Evolutionary conservation across 1,284 basidiomycete genomes (phyloP).

Genomic region (Termitomyces sp.): DNA sequence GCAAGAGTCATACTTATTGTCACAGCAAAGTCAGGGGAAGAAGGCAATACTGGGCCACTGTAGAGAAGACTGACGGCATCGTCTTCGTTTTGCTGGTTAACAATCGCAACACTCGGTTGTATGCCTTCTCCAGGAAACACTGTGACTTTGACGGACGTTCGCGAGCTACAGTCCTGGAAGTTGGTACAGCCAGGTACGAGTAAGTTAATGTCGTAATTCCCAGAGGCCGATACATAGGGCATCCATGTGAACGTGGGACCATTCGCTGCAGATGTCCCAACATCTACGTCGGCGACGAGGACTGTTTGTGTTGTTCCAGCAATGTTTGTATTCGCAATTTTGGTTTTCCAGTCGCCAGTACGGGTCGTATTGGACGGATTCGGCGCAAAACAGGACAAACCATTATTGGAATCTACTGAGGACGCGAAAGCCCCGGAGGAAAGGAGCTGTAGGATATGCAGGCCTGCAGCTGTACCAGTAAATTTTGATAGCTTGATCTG

Average conservation of each 20-base stretch:
- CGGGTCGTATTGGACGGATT: slow-evolving; percentile 57
- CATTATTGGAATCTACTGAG: slow-evolving; percentile 55
- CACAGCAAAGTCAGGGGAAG: slow-evolving; percentile 65
- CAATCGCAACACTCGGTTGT: slow-evolving; percentile 56
- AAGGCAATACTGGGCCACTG: slow-evolving; percentile 75
- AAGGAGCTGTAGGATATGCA: slow-evolving; percentile 87
- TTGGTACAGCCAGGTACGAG: slow-evolving; percentile 83
- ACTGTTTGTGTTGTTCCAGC: slow-evolving; percentile 78
- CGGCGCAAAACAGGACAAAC: slow-evolving; percentile 70
- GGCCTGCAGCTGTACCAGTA: slow-evolving; percentile 73
- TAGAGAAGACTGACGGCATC: slow-evolving; percentile 71
- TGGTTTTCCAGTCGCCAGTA: slow-evolving; percentile 67
- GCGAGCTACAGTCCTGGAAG: slow-evolving; percentile 73
- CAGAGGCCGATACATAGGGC: slow-evolving; percentile 86
- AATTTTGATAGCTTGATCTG: slow-evolving; percentile 78
- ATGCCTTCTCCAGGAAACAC: slow-evolving; percentile 74
- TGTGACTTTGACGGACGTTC: slow-evolving; percentile 81
- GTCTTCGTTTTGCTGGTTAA: slow-evolving; percentile 71
- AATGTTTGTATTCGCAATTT: slow-evolving; percentile 63
- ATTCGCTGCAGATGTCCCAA: slow-evolving; percentile 54
- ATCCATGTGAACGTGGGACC: slow-evolving; percentile 83
- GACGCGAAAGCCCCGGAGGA: slow-evolving; percentile 88
- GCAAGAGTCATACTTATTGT: slow-evolving; percentile 72
- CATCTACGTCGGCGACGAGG: slow-evolving; percentile 63
- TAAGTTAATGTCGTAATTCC: slow-evolving; percentile 81